phyloP scores from a whole-genome alignment of 2,329 filamentous ascomycete species.

The Mycosphaerelloides madeirae region DNA sequence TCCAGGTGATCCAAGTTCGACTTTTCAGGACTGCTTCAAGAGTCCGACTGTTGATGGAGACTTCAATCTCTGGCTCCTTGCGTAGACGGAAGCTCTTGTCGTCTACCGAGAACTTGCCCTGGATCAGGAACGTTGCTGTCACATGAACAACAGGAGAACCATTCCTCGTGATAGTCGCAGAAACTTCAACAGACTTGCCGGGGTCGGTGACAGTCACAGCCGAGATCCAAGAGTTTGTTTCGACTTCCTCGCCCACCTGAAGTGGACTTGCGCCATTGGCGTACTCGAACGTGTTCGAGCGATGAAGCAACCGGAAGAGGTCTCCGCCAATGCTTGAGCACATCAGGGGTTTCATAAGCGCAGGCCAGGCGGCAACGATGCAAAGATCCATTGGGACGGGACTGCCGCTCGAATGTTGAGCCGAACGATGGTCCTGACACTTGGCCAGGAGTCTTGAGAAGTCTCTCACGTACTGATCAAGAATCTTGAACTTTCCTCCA shows the following conservation, averaged over 20 bases:
- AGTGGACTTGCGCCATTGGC: background rate
- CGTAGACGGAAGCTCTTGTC: background rate
- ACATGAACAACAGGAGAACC: background rate
- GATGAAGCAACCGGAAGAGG: background rate
- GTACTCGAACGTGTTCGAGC: background rate
- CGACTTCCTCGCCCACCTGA: background rate
- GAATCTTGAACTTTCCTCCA: too few relatives aligned
- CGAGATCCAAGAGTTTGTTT: background rate
- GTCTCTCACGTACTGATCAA: too few relatives aligned
- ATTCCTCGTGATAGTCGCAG: background rate
- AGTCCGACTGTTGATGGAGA: background rate
- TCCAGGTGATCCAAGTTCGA: too few relatives aligned
- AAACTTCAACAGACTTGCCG: background rate
- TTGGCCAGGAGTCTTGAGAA: too few relatives aligned
- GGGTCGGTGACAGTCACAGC: background rate
- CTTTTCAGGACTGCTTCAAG: background rate
- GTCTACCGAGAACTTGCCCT: background rate
- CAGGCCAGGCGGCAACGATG: background rate
- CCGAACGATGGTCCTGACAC: too few relatives aligned
- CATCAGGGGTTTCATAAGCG: background rate
- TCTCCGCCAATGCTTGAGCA: background rate
- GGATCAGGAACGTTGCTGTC: background rate
- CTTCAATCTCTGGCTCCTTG: background rate
- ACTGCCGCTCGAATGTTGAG: too few relatives aligned
- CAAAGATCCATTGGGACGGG: slow-evolving; percentile 8